Evolutionary conservation across 345 rosid genomes (phyloP).

Genomic region (Murraya paniculata): DNA sequence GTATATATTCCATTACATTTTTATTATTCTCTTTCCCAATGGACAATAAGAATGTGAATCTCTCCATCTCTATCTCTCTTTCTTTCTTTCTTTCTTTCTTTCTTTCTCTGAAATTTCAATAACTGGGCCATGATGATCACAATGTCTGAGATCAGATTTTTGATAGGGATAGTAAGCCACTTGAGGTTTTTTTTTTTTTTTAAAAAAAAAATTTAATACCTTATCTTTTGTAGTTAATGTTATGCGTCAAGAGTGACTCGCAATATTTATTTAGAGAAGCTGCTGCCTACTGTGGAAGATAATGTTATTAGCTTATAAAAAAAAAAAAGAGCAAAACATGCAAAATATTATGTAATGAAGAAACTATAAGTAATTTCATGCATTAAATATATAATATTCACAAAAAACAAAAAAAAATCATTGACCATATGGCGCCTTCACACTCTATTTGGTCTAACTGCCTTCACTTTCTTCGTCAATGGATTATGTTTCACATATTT

Average conservation of each 20-base stretch:
- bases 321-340: too few species aligned
- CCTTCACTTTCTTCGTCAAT: too few species aligned
- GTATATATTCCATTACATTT: background rate
- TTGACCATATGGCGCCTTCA: too few species aligned
- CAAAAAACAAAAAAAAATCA: too few species aligned
- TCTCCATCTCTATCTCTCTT: background rate
- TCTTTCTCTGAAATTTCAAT: background rate
- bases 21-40: background rate
- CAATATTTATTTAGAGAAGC: too few species aligned
- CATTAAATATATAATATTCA: too few species aligned
- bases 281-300: background rate
- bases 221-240: background rate
- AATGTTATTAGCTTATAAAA: too few species aligned
- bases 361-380: too few species aligned
- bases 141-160: constrained; percentile 8
- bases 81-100: background rate
- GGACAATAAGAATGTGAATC: background rate
- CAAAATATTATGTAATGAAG: too few species aligned
- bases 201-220: too few species aligned
- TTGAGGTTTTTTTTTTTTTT: background rate
- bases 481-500: too few species aligned
- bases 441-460: too few species aligned
- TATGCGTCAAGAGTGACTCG: background rate
- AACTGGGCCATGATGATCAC: constrained; percentile 14
- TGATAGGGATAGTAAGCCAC: constrained; percentile 20